Base-by-base conservation (phyloP, 345 rosid genomes). In the Orychophragmus violaceus region DNA sequence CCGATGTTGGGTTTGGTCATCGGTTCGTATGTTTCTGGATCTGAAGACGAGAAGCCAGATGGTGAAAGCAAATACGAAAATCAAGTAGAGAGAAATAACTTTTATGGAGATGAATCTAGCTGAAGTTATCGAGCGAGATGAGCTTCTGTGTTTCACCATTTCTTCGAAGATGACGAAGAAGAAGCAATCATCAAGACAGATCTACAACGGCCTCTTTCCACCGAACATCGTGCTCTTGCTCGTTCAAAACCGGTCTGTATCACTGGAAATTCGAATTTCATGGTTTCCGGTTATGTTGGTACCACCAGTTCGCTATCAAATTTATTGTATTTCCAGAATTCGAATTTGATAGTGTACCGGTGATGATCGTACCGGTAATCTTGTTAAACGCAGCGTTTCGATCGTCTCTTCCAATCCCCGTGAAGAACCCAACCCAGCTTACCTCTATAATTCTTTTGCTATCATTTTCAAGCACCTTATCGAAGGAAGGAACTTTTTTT, bases 1-100 rank as follows among this genome's bases (percentile, higher is more conserved):
- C 22, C 6, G 77, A 36, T 37, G 70, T 49, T 64, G 68, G 24
- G 54, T 28, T 5, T 69, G 54, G 4, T 78, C 79, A 22, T 78
- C 81, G 56, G 82, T 78, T 68, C 70, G 72, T 8, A 78, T 28
- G 71, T 64, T 51, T 57, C 58, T 49, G 18, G 71, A 69, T 71
- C 70, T 69, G 55, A 75, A 74, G 64, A 74, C 64, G 8, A 74
- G 72, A 68, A 68, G 13, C 64, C 68, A 75, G 30, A 69, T 64
- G 60, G 71, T 44, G n/a, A 63, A 49, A 75, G 75, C 75, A 29
- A 75, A 69, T 3, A 75, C 25, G 32, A 64, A 49, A 67, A 51
- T 58, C 70, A 75, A 36, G 62, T 75, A 75, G 11, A 75, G 70
- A 50, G 63, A 19, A 1, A 69, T 49, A 1, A 71, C 50, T 63